Percentiles rank a stretch among this genome's conserved stretches.
phyloP scores from a whole-genome alignment of 306 rosid species.

The Corylus heterophylla region DNA sequence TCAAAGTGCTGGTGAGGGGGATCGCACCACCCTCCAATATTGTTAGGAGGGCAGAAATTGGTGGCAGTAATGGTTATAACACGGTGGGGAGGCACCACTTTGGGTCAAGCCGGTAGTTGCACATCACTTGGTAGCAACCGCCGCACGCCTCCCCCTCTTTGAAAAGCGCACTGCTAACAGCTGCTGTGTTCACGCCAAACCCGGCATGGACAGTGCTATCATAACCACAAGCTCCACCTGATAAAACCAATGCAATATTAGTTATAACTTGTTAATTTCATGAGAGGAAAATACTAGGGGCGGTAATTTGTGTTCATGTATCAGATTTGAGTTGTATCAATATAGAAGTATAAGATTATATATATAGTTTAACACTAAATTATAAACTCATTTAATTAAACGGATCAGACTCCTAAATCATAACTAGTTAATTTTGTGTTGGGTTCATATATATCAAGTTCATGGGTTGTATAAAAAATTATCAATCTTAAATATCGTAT shows the following conservation, averaged over 20 bases:
- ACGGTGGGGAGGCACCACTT: conserved; percentile 67
- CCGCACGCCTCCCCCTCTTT: conserved; percentile 77
- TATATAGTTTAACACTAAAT: too few species aligned
- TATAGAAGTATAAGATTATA: too few species aligned
- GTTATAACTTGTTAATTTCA: too few species aligned
- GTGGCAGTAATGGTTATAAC: conserved; percentile 61
- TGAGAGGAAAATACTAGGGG: too few species aligned
- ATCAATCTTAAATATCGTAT: too few species aligned
- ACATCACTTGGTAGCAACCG: conserved; percentile 73
- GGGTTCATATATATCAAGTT: too few species aligned
- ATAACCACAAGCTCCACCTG: conserved; percentile 93
- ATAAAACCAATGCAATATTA: background rate
- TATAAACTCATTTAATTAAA: too few species aligned
- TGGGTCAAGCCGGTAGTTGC: conserved; percentile 58
- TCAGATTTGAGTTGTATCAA: too few species aligned
- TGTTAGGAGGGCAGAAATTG: conserved; percentile 83
- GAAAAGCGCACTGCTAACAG: conserved; percentile 65
- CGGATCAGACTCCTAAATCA: too few species aligned
- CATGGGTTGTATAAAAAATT: too few species aligned
- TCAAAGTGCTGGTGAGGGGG: conserved; percentile 83
- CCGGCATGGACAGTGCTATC: conserved; percentile 71
- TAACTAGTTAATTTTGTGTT: too few species aligned
- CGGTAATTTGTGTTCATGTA: too few species aligned
- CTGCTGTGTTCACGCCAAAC: conserved; percentile 79
- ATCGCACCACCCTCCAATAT: conserved; percentile 86